Conservation (phyloP, 345 rosid species). For the Rubroshorea leprosula region DNA sequence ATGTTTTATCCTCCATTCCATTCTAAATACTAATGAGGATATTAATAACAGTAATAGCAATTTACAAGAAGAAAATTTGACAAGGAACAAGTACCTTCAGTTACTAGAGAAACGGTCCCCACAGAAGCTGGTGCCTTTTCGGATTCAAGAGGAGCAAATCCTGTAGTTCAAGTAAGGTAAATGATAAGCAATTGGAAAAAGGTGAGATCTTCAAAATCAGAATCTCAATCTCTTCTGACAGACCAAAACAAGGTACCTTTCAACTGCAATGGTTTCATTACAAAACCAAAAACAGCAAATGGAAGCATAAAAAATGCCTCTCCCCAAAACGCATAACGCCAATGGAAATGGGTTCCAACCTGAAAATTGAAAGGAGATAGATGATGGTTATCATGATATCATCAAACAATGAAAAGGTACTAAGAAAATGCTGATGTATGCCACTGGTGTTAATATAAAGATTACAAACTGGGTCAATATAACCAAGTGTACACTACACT, state of each 20-base stretch:
- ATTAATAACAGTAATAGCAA: neutral
- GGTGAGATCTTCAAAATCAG: neutral
- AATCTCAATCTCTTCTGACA: neutral
- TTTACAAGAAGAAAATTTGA: neutral
- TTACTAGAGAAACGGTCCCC: slow-evolving; percentile 36
- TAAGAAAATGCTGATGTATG: neutral
- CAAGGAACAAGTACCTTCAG: slow-evolving; percentile 36
- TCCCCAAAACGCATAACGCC: slow-evolving; percentile 87
- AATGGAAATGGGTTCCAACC: slow-evolving; percentile 61
- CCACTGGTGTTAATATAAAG: too few species aligned
- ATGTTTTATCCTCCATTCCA: too few species aligned
- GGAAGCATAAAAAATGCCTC: slow-evolving; percentile 85
- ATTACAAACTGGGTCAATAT: neutral
- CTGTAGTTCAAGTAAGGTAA: slow-evolving; percentile 28
- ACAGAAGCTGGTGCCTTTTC: slow-evolving; percentile 40
- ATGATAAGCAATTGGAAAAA: slow-evolving; percentile 3
- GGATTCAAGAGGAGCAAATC: slow-evolving; percentile 61
- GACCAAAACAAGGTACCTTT: slow-evolving; percentile 51
- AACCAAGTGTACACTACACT: neutral
- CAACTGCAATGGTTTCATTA: slow-evolving; percentile 76
- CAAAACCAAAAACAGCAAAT: slow-evolving; percentile 66
- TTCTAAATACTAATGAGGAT: too few species aligned
- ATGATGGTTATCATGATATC: neutral
- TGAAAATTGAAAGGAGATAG: slow-evolving; percentile 18
- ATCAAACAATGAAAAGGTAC: neutral